Evolutionary conservation across 2,329 filamentous ascomycete species (phyloP), one percentile per base, ranked within the genome.

Genomic region (Fusarium lyarnte): DNA sequence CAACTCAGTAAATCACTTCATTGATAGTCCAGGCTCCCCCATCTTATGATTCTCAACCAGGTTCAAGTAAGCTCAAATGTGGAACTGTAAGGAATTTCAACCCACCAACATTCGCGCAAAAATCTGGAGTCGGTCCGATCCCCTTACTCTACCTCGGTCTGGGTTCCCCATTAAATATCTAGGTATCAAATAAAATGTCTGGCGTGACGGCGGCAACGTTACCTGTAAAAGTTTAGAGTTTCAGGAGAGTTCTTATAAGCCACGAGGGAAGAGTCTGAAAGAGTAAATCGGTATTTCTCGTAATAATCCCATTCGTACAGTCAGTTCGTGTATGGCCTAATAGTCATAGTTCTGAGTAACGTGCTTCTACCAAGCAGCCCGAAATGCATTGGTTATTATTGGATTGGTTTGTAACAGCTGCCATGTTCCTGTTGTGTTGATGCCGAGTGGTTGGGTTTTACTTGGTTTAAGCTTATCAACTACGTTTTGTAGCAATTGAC

Each of bases 81-180:
- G 66, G 66, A 64, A 63, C 66, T 33, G 66, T 46, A 64, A 57
- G 69, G 64, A 38, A 64, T 69, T 69, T 68, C 55, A 68, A 49
- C 58, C 66, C 66, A 63, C 63, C 65, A 63, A 45, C 31, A 51
- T 39, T 69, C 14, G 25, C 19, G 43, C 39, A 63, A 67, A 68
- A 69, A 69, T 64, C 66, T 53, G 66, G 66, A 69, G 66, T 69
- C 66, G 66, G 66, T 52, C 66, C 66, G 66, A 69, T 69, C 66
- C 49, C 64, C 55, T 62, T 54, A 55, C 57, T 41, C 49, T 35
- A 51, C 65, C 64, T 67, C 64, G 63, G 63, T 42, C 43, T 61
- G 31, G 49, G 39, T 35, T 46, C 51, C 39, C 52, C 51, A 31
- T 38, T 57, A n/a, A 35, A 39, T 29, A 29, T 29, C 19, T 9